phyloP scores from a whole-genome alignment of 257 asterid genomes.

The Scutellaria baicalensis region DNA sequence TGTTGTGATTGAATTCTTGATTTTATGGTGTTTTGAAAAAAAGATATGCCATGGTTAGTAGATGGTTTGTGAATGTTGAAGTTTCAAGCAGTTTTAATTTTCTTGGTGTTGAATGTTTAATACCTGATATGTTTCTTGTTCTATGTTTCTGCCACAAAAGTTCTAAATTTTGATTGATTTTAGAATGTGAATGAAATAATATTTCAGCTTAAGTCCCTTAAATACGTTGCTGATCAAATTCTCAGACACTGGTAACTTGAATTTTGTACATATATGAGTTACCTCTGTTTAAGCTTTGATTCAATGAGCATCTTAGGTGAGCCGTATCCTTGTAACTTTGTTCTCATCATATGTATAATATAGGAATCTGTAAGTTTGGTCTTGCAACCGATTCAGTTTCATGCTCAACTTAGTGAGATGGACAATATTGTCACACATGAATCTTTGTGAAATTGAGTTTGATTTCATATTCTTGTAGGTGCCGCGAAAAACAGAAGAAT shows the following conservation, averaged over 20 bases:
- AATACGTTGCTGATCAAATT: background rate
- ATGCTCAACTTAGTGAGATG: background rate
- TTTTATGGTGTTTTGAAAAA: background rate
- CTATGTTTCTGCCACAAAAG: too few species aligned
- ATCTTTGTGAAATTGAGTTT: background rate
- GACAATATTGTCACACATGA: background rate
- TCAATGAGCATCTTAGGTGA: too few species aligned
- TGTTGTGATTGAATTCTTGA: background rate
- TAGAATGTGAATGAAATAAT: background rate
- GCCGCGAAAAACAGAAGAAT: constrained; percentile 83
- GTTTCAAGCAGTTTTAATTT: background rate
- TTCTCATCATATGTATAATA: background rate
- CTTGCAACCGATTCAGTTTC: background rate
- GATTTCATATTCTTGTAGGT: constrained; percentile 24
- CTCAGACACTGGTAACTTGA: background rate
- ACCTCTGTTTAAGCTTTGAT: background rate
- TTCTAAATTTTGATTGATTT: background rate
- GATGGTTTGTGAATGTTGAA: background rate
- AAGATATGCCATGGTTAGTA: background rate
- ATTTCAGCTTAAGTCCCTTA: background rate
- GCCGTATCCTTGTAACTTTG: background rate
- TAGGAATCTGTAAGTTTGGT: background rate
- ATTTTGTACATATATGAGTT: background rate
- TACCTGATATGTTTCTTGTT: background rate
- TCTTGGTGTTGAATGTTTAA: background rate